A percentile compares a stretch with the other conserved stretches of the same genome.
phyloP scores from a whole-genome alignment of 192 early-diverging fungal genomes.

The Chytriomyces sp. region DNA sequence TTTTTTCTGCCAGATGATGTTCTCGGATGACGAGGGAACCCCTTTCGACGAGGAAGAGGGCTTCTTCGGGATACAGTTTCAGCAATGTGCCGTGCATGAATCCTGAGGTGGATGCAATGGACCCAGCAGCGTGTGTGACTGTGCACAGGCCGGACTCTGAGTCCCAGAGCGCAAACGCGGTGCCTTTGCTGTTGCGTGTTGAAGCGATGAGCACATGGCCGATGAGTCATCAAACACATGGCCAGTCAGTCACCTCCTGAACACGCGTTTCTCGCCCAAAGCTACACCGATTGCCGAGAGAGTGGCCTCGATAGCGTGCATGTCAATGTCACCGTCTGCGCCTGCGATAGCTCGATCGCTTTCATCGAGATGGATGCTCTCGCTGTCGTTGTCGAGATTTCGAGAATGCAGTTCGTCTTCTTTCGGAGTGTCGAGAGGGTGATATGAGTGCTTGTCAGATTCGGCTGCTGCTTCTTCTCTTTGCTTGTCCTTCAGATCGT shows the following conservation, averaged over 20 bases:
- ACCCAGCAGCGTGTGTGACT: neutral
- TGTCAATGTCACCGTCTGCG: neutral
- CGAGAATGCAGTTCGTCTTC: neutral
- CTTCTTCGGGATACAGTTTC: constrained; percentile 8
- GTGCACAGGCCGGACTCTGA: neutral
- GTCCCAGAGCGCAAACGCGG: neutral
- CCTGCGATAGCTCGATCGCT: neutral
- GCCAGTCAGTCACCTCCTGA: neutral
- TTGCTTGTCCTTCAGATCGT: too few species aligned
- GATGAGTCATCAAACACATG: neutral
- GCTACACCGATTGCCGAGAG: neutral
- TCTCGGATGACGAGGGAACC: neutral
- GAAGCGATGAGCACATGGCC: neutral
- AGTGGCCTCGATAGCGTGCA: neutral
- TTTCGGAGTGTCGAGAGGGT: neutral
- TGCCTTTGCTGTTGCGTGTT: neutral
- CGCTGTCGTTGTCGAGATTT: neutral
- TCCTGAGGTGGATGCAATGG: neutral
- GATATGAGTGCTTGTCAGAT: neutral
- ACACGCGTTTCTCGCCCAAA: neutral
- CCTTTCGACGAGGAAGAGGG: constrained; percentile 24
- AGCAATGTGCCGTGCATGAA: neutral
- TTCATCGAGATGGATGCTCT: neutral
- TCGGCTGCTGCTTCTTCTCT: too few species aligned
- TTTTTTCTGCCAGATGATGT: neutral